phyloP scores from a whole-genome alignment of 2,329 filamentous ascomycete genomes.

The Ascosphaera aggregata region DNA sequence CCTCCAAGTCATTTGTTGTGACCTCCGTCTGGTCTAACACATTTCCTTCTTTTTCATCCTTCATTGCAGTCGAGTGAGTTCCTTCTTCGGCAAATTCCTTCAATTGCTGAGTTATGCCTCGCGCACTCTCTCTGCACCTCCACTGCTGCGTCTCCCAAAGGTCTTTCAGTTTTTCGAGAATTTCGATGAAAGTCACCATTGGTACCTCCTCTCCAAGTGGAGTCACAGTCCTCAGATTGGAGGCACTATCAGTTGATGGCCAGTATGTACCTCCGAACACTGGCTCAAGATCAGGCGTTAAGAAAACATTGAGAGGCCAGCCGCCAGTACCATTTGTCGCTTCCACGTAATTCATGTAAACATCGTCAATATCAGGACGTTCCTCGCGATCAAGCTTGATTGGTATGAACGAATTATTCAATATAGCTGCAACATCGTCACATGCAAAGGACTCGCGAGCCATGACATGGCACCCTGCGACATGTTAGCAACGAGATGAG shows the following conservation, averaged over 20 bases:
- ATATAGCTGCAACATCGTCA: constrained; percentile 49
- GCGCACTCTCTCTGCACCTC: constrained; percentile 62
- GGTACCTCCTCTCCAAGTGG: constrained; percentile 27
- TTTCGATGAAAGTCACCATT: constrained; percentile 61
- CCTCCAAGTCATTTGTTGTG: constrained; percentile 62
- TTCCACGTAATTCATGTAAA: constrained; percentile 97
- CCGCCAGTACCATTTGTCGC: constrained; percentile 75
- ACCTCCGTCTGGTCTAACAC: too few relatives aligned
- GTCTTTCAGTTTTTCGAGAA: constrained; percentile 52
- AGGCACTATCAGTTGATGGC: constrained; percentile 48
- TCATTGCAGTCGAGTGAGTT: constrained; percentile 25
- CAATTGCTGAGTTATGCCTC: constrained; percentile 58
- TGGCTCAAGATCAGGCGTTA: constrained; percentile 78
- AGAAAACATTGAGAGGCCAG: constrained; percentile 92
- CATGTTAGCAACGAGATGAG: constrained; percentile 5
- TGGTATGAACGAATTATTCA: constrained; percentile 76
- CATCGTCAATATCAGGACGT: constrained; percentile 76
- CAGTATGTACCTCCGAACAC: constrained; percentile 95
- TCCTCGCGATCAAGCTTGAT: constrained; percentile 88
- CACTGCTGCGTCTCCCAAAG: constrained; percentile 66
- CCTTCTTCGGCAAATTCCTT: constrained; percentile 78
- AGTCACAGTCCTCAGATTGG: constrained; percentile 19
- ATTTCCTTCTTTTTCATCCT: constrained; percentile 22
- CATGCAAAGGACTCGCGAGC: constrained; percentile 80
- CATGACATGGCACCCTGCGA: constrained; percentile 64